Percentiles rank a stretch among this genome's conserved stretches.
phyloP scores from a whole-genome alignment of 2,329 filamentous ascomycete genomes.

The Trichoderma breve region DNA sequence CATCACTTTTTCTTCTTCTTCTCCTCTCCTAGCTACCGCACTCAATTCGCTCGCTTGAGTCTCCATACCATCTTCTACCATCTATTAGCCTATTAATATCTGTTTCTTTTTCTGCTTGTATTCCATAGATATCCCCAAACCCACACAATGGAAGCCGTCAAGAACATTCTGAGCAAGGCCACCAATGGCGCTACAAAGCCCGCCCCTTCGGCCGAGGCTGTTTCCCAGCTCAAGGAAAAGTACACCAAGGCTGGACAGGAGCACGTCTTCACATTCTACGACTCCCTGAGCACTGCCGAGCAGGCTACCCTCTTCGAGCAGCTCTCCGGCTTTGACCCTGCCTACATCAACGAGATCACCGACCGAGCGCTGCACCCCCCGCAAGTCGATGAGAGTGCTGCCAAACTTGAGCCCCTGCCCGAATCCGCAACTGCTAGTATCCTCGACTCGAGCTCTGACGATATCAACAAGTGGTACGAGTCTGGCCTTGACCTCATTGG shows the following conservation, averaged over 20 bases:
- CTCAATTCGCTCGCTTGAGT: conserved; percentile 9
- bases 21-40: neutral
- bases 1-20: conserved; percentile 17
- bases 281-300: conserved; percentile 69
- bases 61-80: neutral
- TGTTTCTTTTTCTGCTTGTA: neutral
- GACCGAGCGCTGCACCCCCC: conserved; percentile 78
- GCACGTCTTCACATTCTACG: conserved; percentile 79
- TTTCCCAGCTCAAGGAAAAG: conserved; percentile 68
- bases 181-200: conserved; percentile 31
- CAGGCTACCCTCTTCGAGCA: conserved; percentile 80
- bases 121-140: neutral
- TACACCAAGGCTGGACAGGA: conserved; percentile 75
- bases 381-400: conserved; percentile 55
- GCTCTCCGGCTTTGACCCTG: conserved; percentile 76
- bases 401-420: conserved; percentile 79
- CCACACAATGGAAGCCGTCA: conserved; percentile 44
- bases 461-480: conserved; percentile 82
- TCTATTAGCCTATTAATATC: conserved; percentile 1
- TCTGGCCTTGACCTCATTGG: conserved; percentile 76
- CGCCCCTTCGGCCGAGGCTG: conserved; percentile 61
- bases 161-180: conserved; percentile 41
- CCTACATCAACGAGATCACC: conserved; percentile 83
- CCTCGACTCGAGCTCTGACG: conserved; percentile 76
- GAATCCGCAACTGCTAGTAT: conserved; percentile 84